Evolutionary conservation across 1,284 basidiomycete species (phyloP), one percentile per base, ranked within the genome.

Genomic region (Phylloboletellus chloephorus): DNA sequence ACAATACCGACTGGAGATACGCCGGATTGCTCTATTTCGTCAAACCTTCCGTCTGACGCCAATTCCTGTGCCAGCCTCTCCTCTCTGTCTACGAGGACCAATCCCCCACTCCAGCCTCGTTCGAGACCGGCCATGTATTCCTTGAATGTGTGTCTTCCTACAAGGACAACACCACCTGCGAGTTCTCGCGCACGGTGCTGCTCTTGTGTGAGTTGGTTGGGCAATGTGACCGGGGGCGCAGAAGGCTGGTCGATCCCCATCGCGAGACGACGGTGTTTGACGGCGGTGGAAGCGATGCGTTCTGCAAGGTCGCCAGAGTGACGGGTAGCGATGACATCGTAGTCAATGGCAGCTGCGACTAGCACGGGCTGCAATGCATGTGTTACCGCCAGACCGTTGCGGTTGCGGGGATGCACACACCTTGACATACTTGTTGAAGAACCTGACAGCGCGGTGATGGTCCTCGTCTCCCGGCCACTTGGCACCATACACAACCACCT

Each of bases 401-500:
- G 40, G 17, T 23, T 6, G 35, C 10, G 10, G 15, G 28, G 8
- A 48, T 25, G 34, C 34, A 49, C 66, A 48, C 70, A 95, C 93
- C 84, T 96, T 96, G 71, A 97, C 80, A 66, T 96, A 98, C 71
- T 88, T 91, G 60, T 88, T 83, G 68, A 98, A 98, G 71, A 90
- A 92, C 61, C 73, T 80, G 57, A 89, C 68, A 40, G 82, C 78
- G 48, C 88, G 80, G 60, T 93, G 83, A 52, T 82, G 80, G 58
- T 98, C 93, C 56, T 95, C 91, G 63, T 98, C 96, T 34, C 89
- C 93, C 1, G 94, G 92, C 79, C 92, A 95, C 60, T 88, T 88
- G 26, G 80, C 79, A 21, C 84, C 89, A 57, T 90, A 92, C 15
- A 98, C 91, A 2, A 74, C 82, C 43, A 97, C 82, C 61, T 84